phyloP scores from a whole-genome alignment of 768 basidiomycete genomes.

The Astraeus odoratus region DNA sequence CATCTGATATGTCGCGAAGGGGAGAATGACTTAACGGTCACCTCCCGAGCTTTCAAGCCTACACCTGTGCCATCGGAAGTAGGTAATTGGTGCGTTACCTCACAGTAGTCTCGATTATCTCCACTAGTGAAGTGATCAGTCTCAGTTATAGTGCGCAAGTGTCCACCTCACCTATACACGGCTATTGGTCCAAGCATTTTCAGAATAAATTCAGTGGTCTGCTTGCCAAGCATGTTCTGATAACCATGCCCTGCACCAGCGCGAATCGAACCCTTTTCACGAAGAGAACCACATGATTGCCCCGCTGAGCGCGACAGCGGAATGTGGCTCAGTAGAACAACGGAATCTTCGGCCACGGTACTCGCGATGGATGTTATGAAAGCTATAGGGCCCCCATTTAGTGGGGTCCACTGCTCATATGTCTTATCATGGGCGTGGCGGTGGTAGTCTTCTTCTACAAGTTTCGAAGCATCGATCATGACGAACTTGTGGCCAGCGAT shows the following conservation, averaged over 20 bases:
- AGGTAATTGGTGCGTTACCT: constrained; percentile 48
- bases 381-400: constrained; percentile 48
- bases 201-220: constrained; percentile 70
- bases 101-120: constrained; percentile 91
- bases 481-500: constrained; percentile 68
- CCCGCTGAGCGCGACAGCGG: constrained; percentile 73
- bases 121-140: constrained; percentile 43
- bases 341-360: constrained; percentile 28
- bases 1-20: constrained; percentile 60
- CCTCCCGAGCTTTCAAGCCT: constrained; percentile 48
- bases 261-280: constrained; percentile 66
- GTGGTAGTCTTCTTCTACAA: constrained; percentile 77
- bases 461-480: constrained; percentile 68
- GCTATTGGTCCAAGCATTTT: constrained; percentile 54
- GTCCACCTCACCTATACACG: constrained; percentile 60
- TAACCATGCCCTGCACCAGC: constrained; percentile 77
- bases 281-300: constrained; percentile 67
- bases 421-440: constrained; percentile 42
- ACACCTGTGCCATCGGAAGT: constrained; percentile 16
- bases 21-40: constrained; percentile 86
- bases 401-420: constrained; percentile 52
- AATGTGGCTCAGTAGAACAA: constrained; percentile 79
- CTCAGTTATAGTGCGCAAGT: not conserved
- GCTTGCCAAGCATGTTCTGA: constrained; percentile 75
- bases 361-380: constrained; percentile 44